Base-by-base conservation (phyloP, 1,139 yeast genomes). In the Yamadazyma conglobata region DNA sequence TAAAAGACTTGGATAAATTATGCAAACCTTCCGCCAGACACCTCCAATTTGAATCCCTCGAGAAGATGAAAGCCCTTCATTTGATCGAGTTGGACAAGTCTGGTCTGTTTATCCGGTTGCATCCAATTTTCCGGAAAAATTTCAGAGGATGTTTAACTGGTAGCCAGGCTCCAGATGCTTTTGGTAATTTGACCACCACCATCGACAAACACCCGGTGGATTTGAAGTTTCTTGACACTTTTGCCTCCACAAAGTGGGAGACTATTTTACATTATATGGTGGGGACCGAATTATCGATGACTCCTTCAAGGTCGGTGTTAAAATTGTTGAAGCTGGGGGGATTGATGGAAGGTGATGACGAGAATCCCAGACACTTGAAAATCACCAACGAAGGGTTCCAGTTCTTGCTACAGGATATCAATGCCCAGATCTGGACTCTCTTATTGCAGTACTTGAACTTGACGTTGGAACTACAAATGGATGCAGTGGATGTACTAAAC, bases 201-300 rank as follows among this genome's bases (percentile, higher is more conserved):
- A 38, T 42, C 1, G 70, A 64, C 31, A 57, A 56, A 24, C 71
- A 73, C 37, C 62, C 62, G 28, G 82, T 86, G 1, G 79, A 77
- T 29, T 58, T 77, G 17, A 69, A 70, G 21, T 83, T 81, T 47
- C 62, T 91, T 29, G 95, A 88, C 48, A 66, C 66, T 24, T 88
- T 87, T 60, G 95, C 96, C 8, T 73, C 87, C 6, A 74, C 72
- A 28, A 86, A 84, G 50, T 91, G 98, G 98, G 98, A 93, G 54
- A 78, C 87, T 5, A 91, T 93, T 45, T 66, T 93, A 46, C 98
- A 93, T 65, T 91, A 82, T 59, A 91, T 91, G 97, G 98, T 91
- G 27, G 97, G 97, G 3, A 86, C 96, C 0, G 83, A 83, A 34
- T 61, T 79, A 28, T 63, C 77, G 13, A 64, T 66, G 8, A 63